Percentiles rank a stretch among this genome's conserved stretches.
phyloP scores from a whole-genome alignment of 768 basidiomycete genomes.

The Tricholoma matsutake region DNA sequence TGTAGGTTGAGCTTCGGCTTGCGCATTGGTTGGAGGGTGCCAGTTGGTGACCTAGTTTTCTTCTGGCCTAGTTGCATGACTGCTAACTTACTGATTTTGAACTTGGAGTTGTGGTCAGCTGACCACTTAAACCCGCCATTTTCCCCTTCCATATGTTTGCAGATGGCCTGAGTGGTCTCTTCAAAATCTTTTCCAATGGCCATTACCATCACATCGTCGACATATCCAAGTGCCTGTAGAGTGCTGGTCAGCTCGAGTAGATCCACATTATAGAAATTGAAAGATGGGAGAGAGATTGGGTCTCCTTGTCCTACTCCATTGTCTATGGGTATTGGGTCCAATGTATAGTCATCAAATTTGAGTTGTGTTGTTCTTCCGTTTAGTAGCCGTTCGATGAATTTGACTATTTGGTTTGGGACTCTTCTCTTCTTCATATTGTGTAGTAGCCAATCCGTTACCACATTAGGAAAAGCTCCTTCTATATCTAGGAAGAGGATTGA shows the following conservation, averaged over 20 bases:
- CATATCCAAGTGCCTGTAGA: background rate
- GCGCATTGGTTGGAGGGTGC: background rate
- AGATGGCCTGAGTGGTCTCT: background rate
- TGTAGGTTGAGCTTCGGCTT: slow-evolving; percentile 5
- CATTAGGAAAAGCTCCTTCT: background rate
- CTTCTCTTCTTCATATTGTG: background rate
- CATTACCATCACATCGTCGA: slow-evolving; percentile 4
- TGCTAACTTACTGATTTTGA: slow-evolving; percentile 15
- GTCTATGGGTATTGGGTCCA: background rate
- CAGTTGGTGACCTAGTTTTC: background rate
- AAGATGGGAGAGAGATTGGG: slow-evolving; percentile 19
- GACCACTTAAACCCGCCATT: slow-evolving; percentile 18
- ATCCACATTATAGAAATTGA: slow-evolving; percentile 24
- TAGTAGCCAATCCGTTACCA: background rate
- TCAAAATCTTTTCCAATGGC: background rate
- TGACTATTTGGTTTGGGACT: background rate
- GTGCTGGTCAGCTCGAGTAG: slow-evolving; percentile 8
- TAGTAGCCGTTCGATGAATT: background rate
- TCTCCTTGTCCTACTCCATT: slow-evolving; percentile 24
- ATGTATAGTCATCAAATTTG: background rate
- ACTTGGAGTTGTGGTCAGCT: background rate
- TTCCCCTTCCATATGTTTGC: slow-evolving; percentile 2
- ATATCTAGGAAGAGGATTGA: background rate
- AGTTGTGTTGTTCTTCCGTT: background rate
- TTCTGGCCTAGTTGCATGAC: slow-evolving; percentile 9